Evolutionary conservation across 176 grass and related monocot species (phyloP).

Genomic region (Ensete glaucum): DNA sequence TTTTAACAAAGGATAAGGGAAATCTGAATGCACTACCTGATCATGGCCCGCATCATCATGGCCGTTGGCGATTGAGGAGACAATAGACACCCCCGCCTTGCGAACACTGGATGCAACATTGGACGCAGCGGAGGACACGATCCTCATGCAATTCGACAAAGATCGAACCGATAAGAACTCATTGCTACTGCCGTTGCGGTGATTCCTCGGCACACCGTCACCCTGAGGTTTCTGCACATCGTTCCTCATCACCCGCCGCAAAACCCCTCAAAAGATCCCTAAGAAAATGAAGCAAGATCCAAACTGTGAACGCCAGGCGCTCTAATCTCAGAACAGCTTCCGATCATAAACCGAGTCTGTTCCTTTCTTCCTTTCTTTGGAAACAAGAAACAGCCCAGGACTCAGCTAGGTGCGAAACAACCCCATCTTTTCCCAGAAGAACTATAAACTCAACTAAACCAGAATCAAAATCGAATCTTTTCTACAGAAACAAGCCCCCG

Average conservation of each 20-base stretch:
- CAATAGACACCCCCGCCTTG: conserved; percentile 51
- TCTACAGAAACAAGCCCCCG: background rate
- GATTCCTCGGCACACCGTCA: conserved; percentile 4
- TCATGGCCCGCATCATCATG: conserved; percentile 46
- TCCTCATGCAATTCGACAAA: conserved; percentile 70
- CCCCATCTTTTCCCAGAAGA: background rate
- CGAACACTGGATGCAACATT: conserved; percentile 68
- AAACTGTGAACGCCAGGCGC: background rate
- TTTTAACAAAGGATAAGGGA: background rate
- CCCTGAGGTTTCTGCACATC: conserved; percentile 42
- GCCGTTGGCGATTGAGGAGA: conserved; percentile 59
- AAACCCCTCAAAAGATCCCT: background rate
- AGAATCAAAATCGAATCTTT: background rate
- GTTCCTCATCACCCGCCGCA: conserved; percentile 45
- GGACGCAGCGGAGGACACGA: conserved; percentile 85
- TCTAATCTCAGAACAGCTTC: background rate
- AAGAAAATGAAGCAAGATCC: background rate
- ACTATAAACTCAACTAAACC: background rate
- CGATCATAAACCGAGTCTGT: conserved; percentile 15
- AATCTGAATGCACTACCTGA: conserved; percentile 36
- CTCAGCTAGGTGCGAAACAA: background rate
- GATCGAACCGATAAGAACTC: conserved; percentile 62
- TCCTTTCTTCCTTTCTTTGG: conserved; percentile 1
- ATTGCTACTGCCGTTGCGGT: conserved; percentile 6
- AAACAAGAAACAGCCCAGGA: conserved; percentile 16